These are phyloP conservation scores for Dendrobium huoshanense DNA, from an alignment of 106 monocot species.

Conservation along the genomic window DNA sequence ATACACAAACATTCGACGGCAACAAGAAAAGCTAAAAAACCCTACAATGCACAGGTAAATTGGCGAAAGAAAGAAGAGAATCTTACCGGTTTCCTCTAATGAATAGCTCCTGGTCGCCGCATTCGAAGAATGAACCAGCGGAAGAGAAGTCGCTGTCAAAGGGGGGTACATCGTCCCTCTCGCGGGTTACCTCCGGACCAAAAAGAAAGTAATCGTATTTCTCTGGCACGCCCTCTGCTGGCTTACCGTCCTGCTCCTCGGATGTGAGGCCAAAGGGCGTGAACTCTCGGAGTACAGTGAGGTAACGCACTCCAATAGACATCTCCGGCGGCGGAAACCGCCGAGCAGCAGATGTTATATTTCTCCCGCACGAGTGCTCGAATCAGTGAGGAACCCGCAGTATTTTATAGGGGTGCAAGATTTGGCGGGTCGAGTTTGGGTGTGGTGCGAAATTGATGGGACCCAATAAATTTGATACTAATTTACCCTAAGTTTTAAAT, in stretches of 20 bases:
- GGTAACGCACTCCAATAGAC: slow-evolving; percentile 48
- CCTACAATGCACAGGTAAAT: background rate
- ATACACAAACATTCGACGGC: background rate
- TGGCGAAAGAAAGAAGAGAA: background rate
- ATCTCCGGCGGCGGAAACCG: slow-evolving; percentile 11
- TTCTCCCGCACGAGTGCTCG: background rate
- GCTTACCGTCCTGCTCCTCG: slow-evolving; percentile 50
- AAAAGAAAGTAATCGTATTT: slow-evolving; percentile 76
- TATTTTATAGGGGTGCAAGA: too few relatives aligned
- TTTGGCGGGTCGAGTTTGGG: background rate
- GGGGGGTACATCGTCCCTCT: slow-evolving; percentile 20
- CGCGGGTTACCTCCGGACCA: slow-evolving; percentile 51
- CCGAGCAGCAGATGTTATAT: background rate
- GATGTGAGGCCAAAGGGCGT: slow-evolving; percentile 65
- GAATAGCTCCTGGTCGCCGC: slow-evolving; percentile 89
- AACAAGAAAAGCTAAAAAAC: background rate
- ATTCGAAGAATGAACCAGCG: slow-evolving; percentile 20
- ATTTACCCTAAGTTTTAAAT: too few relatives aligned
- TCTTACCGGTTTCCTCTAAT: slow-evolving; percentile 70
- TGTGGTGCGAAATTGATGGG: too few relatives aligned
- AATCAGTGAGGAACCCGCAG: too few relatives aligned
- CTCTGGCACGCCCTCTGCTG: slow-evolving; percentile 16
- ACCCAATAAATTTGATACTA: too few relatives aligned
- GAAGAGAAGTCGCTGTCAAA: slow-evolving; percentile 19
- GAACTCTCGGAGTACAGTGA: slow-evolving; percentile 81